Percentiles rank a stretch among this genome's conserved stretches.
Evolutionary conservation across 1,284 basidiomycete species (phyloP).

Genomic region (Mrakiaceae sp.): DNA sequence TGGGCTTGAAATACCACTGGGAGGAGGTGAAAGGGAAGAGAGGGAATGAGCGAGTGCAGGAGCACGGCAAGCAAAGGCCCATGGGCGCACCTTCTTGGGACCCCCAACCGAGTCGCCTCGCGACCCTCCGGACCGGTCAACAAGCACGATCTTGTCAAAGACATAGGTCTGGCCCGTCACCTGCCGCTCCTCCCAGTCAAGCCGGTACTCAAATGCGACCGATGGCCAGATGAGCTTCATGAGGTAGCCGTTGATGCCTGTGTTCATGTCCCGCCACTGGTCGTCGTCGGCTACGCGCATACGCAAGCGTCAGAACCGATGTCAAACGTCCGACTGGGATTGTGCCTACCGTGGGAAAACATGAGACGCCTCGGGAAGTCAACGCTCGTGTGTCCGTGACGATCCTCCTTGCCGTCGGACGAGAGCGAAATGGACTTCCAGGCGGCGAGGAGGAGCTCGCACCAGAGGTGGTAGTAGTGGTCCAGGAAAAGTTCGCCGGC

Average conservation of each 20-base stretch:
- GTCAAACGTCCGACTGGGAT: neutral
- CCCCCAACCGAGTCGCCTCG: neutral
- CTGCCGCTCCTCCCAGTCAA: constrained; percentile 58
- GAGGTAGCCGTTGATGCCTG: constrained; percentile 32
- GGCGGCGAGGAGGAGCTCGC: constrained; percentile 58
- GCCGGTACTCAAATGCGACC: constrained; percentile 49
- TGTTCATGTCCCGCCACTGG: constrained; percentile 30
- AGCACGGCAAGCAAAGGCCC: no score
- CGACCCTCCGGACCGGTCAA: constrained; percentile 45
- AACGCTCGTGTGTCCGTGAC: constrained; percentile 25
- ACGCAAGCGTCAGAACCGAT: no score
- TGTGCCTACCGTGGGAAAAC: constrained; percentile 27
- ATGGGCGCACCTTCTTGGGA: no score
- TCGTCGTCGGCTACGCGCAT: neutral
- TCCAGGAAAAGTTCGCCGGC: constrained; percentile 39
- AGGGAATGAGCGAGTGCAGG: no score
- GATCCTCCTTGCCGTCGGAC: constrained; percentile 28
- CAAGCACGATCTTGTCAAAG: constrained; percentile 52
- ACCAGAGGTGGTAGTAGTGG: constrained; percentile 74
- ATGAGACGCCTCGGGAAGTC: constrained; percentile 29
- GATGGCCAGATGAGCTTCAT: constrained; percentile 33
- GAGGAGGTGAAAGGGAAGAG: no score
- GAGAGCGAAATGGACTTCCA: constrained; percentile 58
- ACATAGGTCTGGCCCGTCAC: constrained; percentile 37
- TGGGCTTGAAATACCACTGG: no score